phyloP scores from a whole-genome alignment of 352 stramenopile genomes.

The Phytophthora pluvialis region DNA sequence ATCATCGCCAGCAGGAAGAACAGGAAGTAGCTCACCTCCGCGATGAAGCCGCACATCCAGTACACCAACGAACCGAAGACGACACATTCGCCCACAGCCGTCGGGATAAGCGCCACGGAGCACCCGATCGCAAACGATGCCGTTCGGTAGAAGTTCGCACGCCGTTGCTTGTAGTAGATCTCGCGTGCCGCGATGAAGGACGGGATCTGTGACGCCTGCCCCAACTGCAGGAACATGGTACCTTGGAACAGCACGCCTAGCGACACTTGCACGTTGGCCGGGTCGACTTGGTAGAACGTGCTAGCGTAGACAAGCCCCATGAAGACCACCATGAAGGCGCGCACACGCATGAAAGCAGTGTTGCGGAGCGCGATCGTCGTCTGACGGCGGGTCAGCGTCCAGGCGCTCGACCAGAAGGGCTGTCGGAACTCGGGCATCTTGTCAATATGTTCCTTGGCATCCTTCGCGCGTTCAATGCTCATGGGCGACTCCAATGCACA shows the following conservation, averaged over 20 bases:
- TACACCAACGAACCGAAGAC: slow-evolving; percentile 62
- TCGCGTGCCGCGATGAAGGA: slow-evolving; percentile 55
- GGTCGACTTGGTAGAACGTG: slow-evolving; percentile 34
- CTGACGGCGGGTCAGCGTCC: slow-evolving; percentile 47
- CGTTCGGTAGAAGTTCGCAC: slow-evolving; percentile 73
- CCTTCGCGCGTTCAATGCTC: not conserved
- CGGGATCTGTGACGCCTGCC: slow-evolving; percentile 65
- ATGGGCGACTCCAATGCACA: slow-evolving; percentile 65
- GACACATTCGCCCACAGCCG: slow-evolving; percentile 49
- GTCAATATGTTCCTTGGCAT: slow-evolving; percentile 50
- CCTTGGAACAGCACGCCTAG: slow-evolving; percentile 72
- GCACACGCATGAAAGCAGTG: slow-evolving; percentile 24
- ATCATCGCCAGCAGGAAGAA: slow-evolving; percentile 36
- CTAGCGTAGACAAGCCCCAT: slow-evolving; percentile 31
- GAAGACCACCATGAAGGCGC: slow-evolving; percentile 30
- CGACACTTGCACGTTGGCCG: slow-evolving; percentile 28
- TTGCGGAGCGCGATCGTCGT: slow-evolving; percentile 46
- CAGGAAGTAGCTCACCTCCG: slow-evolving; percentile 11
- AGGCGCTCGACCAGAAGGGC: slow-evolving; percentile 56
- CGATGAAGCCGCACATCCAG: slow-evolving; percentile 54
- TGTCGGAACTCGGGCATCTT: slow-evolving; percentile 37
- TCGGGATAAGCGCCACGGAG: slow-evolving; percentile 19
- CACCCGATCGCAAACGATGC: slow-evolving; percentile 53
- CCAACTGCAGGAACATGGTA: slow-evolving; percentile 68
- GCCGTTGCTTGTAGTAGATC: slow-evolving; percentile 72